phyloP scores from a whole-genome alignment of 805 yeast genomes.

The Lachancea nothofagi region DNA sequence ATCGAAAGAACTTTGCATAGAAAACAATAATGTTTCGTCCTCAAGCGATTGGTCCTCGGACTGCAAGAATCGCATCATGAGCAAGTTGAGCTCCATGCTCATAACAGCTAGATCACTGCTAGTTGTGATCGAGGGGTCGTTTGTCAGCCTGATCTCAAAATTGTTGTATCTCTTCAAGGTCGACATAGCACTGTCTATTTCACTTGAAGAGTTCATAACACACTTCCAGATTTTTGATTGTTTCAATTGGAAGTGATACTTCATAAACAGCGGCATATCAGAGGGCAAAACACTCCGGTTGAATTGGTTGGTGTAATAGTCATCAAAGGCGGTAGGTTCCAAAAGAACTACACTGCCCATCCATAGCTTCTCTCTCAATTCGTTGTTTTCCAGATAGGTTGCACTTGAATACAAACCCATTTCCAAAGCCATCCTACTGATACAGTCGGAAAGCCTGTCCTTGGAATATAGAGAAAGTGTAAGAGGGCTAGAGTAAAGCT shows the following conservation, averaged over 20 bases:
- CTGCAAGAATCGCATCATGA: slow-evolving; percentile 2
- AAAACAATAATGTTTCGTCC: too few species aligned
- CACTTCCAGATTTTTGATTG: slow-evolving; percentile 2
- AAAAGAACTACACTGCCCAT: slow-evolving; percentile 7
- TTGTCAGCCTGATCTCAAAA: not conserved
- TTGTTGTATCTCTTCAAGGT: not conserved
- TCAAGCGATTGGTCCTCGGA: too few species aligned
- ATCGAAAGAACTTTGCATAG: not conserved
- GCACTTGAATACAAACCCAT: slow-evolving; percentile 2
- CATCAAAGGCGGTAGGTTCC: slow-evolving; percentile 3
- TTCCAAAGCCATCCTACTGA: slow-evolving; percentile 6
- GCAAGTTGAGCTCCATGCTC: not conserved
- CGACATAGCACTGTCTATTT: not conserved
- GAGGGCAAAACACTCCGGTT: not conserved
- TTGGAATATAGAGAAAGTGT: not conserved
- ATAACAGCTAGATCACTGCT: not conserved
- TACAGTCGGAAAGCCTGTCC: slow-evolving; percentile 1
- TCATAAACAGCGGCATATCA: not conserved
- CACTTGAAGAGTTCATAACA: not conserved
- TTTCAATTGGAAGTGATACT: not conserved
- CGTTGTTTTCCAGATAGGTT: not conserved
- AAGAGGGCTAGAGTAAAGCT: not conserved
- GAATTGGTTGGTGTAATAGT: not conserved
- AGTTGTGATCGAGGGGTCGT: not conserved
- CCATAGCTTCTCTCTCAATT: slow-evolving; percentile 4